Evolutionary conservation across 2,329 filamentous ascomycete genomes (phyloP), one percentile per base, ranked within the genome.

Genomic region (Claviceps maximensis): DNA sequence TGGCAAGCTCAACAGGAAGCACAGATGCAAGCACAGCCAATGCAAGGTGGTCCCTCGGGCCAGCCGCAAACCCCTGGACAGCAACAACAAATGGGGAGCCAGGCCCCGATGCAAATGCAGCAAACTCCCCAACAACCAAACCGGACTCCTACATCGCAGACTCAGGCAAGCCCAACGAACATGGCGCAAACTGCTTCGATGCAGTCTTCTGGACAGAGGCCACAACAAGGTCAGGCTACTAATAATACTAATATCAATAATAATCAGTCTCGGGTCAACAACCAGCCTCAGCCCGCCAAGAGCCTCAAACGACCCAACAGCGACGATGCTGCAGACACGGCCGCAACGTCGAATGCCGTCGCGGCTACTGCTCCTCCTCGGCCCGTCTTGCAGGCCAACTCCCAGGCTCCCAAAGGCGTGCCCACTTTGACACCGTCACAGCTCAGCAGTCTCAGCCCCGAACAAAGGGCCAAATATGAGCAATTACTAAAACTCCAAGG

Each of bases 51-150:
- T 55, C 17, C 62, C 57, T 31, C 61, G 58, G 49, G 54, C 49
- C 47, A 56, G 48, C 5, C 58, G 25, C 58, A 55, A 41, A 56
- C 56, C 19, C 54, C 54, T 17, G 53, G 51, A 9, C 60, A 59
- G 13, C 59, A 59, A n/a, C 55, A 59, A n/a, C 55, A 56, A 53
- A 10, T 57, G 56, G 38, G 49, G 7, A 27, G 12, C 4, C 61
- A 56, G 9, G 55, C 47, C 25, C 53, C 57, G 12, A 55, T 62
- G 51, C 60, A 59, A 47, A 52, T 58, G n/a, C 62, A 76, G 57
- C 78, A 79, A 55, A 77, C 77, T 54, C 74, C 71, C 47, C 78
- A 77, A 70, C 78, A 81, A 57, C 60, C 57, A 60, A 63, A 57
- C 47, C 64, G 66, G 51, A 56, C 62, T 7, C 58, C 69, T 48